Evolutionary conservation across 169 alveolate genomes (phyloP).

Genomic region (Plasmodium yoelii): DNA sequence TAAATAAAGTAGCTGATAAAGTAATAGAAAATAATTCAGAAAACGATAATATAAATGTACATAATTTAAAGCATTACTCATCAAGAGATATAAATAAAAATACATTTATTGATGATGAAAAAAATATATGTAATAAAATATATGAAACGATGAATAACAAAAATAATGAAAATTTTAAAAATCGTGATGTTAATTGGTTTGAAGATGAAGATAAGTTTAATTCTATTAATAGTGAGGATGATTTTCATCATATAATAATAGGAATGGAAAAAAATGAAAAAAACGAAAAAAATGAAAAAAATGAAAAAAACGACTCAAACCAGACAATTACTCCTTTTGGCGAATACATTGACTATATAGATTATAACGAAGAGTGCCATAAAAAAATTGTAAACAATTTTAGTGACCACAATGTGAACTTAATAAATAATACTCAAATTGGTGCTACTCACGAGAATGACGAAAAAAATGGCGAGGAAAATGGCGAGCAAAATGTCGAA

Average conservation of each 20-base stretch:
- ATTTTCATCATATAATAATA: neutral
- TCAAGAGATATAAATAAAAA: conserved; percentile 24
- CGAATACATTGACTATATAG: no score
- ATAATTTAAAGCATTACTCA: conserved; percentile 32
- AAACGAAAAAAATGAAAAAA: no score
- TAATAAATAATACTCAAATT: no score
- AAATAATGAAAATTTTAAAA: neutral
- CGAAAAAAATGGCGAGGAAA: no score
- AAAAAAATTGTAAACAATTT: no score
- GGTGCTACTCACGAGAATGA: no score
- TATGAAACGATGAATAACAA: conserved; percentile 26
- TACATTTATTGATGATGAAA: conserved; percentile 1
- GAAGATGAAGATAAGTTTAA: conserved; percentile 20
- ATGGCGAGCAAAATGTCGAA: no score
- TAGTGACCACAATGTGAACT: no score
- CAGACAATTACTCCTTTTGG: no score
- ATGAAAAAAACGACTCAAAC: no score
- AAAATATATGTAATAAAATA: conserved; percentile 7
- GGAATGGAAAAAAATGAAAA: neutral
- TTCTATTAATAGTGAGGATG: neutral
- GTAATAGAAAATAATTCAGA: conserved; percentile 23
- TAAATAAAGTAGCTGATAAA: conserved; percentile 10
- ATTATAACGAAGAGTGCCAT: no score
- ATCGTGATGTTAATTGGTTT: conserved; percentile 34
- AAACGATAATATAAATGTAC: conserved; percentile 11